These are phyloP conservation scores for Tulasnella sp. DNA, from an alignment of 768 basidiomycete species.

Conservation along the genomic window DNA sequence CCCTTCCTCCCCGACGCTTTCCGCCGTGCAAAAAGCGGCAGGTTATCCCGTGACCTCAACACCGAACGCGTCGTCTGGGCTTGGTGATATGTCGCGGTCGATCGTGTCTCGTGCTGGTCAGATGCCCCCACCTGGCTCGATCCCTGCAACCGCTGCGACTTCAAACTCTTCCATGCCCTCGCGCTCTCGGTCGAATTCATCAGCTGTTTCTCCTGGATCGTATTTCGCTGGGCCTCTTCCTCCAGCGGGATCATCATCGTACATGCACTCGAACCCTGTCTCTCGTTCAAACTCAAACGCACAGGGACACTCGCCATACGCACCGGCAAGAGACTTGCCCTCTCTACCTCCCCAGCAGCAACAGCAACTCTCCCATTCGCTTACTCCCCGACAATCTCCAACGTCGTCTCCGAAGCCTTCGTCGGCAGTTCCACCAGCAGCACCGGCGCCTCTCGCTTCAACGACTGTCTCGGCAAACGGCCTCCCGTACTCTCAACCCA, in stretches of 20 bases:
- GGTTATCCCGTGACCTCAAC: not conserved
- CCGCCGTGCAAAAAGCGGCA: no score
- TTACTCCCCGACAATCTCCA: not conserved
- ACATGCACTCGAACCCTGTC: not conserved
- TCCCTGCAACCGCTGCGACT: not conserved
- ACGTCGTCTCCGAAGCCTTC: not conserved
- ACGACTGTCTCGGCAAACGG: not conserved
- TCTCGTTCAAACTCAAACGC: slow-evolving; percentile 15
- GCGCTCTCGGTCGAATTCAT: slow-evolving; percentile 4
- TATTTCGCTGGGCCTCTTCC: not conserved
- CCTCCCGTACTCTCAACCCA: slow-evolving; percentile 13
- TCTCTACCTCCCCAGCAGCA: not conserved
- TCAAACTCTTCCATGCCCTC: not conserved
- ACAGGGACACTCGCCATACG: not conserved
- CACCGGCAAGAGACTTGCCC: not conserved
- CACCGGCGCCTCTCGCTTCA: not conserved
- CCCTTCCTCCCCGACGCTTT: no score
- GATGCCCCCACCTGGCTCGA: not conserved
- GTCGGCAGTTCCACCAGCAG: not conserved
- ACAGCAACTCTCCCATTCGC: not conserved
- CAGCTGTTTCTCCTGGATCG: not conserved
- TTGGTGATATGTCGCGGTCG: not conserved
- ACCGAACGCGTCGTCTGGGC: not conserved
- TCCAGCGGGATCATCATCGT: not conserved
- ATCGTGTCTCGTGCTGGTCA: not conserved